These are phyloP conservation scores for Cryptococcus hybrid DNA, from an alignment of 1,284 basidiomycete genomes.

Conservation along the genomic window DNA sequence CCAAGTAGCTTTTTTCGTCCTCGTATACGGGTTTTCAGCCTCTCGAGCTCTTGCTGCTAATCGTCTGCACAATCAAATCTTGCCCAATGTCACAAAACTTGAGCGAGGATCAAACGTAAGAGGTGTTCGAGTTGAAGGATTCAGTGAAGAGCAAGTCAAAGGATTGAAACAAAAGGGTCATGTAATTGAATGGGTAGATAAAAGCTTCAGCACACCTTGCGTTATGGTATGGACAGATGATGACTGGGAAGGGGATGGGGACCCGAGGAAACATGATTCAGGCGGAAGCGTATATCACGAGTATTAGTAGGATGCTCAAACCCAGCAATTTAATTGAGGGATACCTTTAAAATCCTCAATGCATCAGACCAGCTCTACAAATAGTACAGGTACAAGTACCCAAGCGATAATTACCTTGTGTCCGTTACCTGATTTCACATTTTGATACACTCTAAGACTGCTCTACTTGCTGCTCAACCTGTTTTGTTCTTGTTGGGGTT, in stretches of 20 bases:
- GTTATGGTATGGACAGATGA: conserved; percentile 21
- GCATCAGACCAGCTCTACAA: too few relatives aligned
- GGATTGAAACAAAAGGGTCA: conserved; percentile 29
- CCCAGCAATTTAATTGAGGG: too few relatives aligned
- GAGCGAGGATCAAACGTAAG: conserved; percentile 9
- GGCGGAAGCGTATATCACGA: conserved; percentile 19
- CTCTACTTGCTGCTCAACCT: too few relatives aligned
- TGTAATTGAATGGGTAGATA: conserved; percentile 28
- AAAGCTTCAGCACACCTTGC: conserved; percentile 27
- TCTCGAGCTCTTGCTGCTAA: conserved; percentile 26
- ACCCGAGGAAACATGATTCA: conserved; percentile 34
- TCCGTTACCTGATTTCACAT: too few relatives aligned
- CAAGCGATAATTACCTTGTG: too few relatives aligned
- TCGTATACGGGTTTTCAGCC: conserved; percentile 31
- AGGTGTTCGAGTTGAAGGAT: conserved; percentile 22
- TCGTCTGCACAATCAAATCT: conserved; percentile 45
- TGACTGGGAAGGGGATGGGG: conserved; percentile 25
- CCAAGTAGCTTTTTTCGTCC: conserved; percentile 34
- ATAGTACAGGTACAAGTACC: too few relatives aligned
- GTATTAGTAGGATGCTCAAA: too few relatives aligned
- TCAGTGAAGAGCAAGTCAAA: conserved; percentile 19
- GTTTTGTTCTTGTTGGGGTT: too few relatives aligned
- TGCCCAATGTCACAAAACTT: too few relatives aligned
- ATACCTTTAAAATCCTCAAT: too few relatives aligned
- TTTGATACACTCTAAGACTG: too few relatives aligned